These are phyloP conservation scores for Penicillium coprophilum DNA, from an alignment of 495 filamentous ascomycete species.

Conservation along the genomic window DNA sequence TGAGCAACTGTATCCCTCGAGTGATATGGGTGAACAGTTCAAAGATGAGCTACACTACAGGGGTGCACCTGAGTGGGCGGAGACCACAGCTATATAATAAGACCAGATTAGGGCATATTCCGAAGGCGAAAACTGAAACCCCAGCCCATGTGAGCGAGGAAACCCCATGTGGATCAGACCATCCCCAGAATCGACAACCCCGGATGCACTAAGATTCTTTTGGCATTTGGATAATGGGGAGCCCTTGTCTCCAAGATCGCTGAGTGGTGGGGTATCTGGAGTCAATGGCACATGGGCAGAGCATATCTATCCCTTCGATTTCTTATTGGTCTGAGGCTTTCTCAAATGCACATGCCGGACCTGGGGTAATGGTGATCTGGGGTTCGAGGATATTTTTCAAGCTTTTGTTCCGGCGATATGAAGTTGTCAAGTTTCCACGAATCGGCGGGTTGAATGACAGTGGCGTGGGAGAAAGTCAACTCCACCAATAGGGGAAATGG, in stretches of 20 bases:
- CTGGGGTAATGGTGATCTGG: slow-evolving; percentile 33
- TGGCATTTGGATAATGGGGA: slow-evolving; percentile 23
- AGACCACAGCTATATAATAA: slow-evolving; percentile 26
- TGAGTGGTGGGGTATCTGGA: slow-evolving; percentile 36
- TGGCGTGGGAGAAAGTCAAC: slow-evolving; percentile 22
- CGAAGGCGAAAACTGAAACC: slow-evolving; percentile 7
- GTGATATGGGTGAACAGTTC: not conserved
- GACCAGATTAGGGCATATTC: not conserved
- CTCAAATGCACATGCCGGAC: slow-evolving; percentile 3
- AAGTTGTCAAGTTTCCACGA: slow-evolving; percentile 35
- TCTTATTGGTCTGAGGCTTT: slow-evolving; percentile 16
- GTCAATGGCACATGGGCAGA: slow-evolving; percentile 18
- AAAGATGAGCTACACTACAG: slow-evolving; percentile 6
- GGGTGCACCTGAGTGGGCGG: slow-evolving; percentile 10
- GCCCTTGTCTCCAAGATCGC: slow-evolving; percentile 20
- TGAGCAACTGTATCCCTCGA: not conserved
- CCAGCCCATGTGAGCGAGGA: slow-evolving; percentile 15
- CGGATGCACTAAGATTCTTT: slow-evolving; percentile 23
- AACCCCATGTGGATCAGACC: slow-evolving; percentile 17
- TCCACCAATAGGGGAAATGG: slow-evolving; percentile 37
- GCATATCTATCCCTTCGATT: not conserved
- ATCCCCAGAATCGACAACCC: slow-evolving; percentile 16
- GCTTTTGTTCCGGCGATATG: slow-evolving; percentile 22
- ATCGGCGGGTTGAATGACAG: slow-evolving; percentile 23
- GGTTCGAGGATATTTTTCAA: slow-evolving; percentile 41